Percentiles rank a stretch among this genome's conserved stretches.
Evolutionary conservation across 179 eudicot genomes (phyloP).

Genomic region (Amaranthus tricolor): DNA sequence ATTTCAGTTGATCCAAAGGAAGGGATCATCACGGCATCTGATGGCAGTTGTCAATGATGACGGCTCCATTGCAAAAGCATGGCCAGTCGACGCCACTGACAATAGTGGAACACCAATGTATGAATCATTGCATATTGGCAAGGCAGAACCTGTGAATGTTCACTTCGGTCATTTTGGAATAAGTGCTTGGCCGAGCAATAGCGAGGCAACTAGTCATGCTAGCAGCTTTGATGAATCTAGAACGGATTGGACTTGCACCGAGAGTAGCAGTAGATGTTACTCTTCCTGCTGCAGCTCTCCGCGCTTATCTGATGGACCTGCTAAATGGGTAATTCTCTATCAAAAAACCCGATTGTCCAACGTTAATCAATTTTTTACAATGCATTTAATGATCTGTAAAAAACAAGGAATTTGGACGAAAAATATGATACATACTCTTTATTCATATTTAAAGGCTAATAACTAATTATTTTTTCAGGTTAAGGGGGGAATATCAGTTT

Average conservation of each 20-base stretch:
- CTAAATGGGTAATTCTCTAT: constrained; percentile 65
- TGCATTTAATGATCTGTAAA: neutral
- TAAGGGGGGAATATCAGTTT: constrained; percentile 65
- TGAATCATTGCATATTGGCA: constrained; percentile 71
- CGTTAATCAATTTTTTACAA: neutral
- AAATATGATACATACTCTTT: constrained; percentile 21
- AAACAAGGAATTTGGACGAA: neutral
- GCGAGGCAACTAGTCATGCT: constrained; percentile 86
- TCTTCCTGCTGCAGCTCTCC: constrained; percentile 92
- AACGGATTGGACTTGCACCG: constrained; percentile 64
- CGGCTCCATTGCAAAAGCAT: constrained; percentile 96
- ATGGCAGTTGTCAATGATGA: constrained; percentile 91
- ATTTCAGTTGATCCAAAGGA: constrained; percentile 90
- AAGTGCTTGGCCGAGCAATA: constrained; percentile 93
- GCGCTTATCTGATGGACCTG: constrained; percentile 55
- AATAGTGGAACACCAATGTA: constrained; percentile 60
- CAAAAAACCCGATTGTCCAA: neutral
- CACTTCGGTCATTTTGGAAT: constrained; percentile 95
- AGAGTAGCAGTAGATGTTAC: constrained; percentile 65
- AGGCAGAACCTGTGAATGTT: constrained; percentile 82
- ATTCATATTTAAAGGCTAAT: constrained; percentile 16
- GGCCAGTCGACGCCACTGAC: constrained; percentile 71
- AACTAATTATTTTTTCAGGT: constrained; percentile 37
- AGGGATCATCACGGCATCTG: constrained; percentile 81
- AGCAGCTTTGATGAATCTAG: constrained; percentile 87